Evolutionary conservation across 1,284 basidiomycete genomes (phyloP).

Genomic region (Rhodotorula sp.): DNA sequence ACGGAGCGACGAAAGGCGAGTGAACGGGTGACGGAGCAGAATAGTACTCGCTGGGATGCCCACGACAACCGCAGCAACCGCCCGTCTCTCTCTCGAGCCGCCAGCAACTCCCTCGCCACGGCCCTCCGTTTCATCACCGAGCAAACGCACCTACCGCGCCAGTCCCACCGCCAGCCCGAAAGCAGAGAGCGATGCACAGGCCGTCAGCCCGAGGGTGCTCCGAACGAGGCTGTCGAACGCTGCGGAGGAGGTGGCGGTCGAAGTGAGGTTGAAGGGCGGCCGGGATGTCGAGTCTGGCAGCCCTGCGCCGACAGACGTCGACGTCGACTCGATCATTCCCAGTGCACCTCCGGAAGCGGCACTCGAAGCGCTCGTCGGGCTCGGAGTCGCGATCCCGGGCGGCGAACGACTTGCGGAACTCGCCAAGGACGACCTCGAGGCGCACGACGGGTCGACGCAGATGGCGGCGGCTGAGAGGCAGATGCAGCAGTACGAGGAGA

Average conservation of each 20-base stretch:
- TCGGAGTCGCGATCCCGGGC: neutral
- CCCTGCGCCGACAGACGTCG: neutral
- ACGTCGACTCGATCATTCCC: neutral
- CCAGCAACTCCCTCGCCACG: neutral
- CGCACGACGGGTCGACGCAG: conserved; percentile 12
- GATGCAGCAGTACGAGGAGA: conserved; percentile 3
- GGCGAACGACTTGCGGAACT: neutral
- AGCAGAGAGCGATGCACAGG: neutral
- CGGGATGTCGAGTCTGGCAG: neutral
- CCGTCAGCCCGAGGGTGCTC: conserved; percentile 7
- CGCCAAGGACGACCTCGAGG: neutral
- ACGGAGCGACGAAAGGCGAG: too few species aligned
- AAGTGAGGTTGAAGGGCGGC: neutral
- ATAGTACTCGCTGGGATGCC: neutral
- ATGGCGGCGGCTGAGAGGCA: conserved; percentile 21
- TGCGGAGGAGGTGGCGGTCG: neutral
- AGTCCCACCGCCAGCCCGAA: neutral
- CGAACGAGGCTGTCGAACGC: conserved; percentile 11
- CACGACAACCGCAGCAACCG: neutral
- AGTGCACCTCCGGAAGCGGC: conserved; percentile 14
- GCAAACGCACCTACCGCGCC: neutral
- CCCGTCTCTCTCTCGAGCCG: neutral
- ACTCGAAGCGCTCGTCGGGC: conserved; percentile 1
- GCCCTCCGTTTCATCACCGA: neutral
- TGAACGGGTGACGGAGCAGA: too few species aligned